These are phyloP conservation scores for Noccaea caerulescens DNA, from an alignment of 345 rosid genomes.

Conservation along the genomic window DNA sequence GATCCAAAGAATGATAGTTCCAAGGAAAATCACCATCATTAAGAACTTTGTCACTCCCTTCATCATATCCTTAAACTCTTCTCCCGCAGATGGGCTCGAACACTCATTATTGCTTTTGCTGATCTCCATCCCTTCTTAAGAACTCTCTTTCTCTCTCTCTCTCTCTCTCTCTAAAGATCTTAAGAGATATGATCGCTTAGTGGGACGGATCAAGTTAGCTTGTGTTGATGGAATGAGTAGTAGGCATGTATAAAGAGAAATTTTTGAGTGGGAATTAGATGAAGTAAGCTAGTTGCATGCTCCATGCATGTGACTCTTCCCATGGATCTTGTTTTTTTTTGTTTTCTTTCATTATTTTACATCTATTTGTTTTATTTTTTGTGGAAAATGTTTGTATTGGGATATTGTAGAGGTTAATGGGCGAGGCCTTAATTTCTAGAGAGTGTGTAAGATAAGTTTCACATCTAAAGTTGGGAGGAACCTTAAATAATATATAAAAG, in stretches of 20 bases:
- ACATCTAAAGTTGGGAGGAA: too few relatives aligned
- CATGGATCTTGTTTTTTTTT: constrained; percentile 42
- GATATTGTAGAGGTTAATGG: too few relatives aligned
- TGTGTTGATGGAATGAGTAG: constrained; percentile 28
- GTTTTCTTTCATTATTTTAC: constrained; percentile 33
- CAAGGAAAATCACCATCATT: constrained; percentile 47
- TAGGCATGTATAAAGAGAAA: constrained; percentile 24
- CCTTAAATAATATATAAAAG: too few relatives aligned
- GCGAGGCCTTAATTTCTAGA: too few relatives aligned
- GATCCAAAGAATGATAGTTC: constrained; percentile 67
- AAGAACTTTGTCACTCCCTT: constrained; percentile 51
- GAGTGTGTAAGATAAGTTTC: too few relatives aligned
- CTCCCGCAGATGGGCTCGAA: constrained; percentile 32
- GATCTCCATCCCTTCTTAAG: constrained; percentile 23
- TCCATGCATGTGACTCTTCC: constrained; percentile 45
- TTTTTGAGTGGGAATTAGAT: constrained; percentile 39
- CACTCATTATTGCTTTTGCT: constrained; percentile 14
- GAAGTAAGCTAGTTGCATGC: constrained; percentile 42
- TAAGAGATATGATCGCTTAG: constrained; percentile 27
- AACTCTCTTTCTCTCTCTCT: not conserved
- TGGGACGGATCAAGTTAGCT: constrained; percentile 29
- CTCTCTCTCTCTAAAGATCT: constrained; percentile 1
- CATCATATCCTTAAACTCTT: constrained; percentile 31
- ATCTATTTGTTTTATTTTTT: constrained; percentile 14
- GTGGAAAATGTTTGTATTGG: too few relatives aligned